Conservation (phyloP, 768 basidiomycete genomes). For the Boletus speciosus region DNA sequence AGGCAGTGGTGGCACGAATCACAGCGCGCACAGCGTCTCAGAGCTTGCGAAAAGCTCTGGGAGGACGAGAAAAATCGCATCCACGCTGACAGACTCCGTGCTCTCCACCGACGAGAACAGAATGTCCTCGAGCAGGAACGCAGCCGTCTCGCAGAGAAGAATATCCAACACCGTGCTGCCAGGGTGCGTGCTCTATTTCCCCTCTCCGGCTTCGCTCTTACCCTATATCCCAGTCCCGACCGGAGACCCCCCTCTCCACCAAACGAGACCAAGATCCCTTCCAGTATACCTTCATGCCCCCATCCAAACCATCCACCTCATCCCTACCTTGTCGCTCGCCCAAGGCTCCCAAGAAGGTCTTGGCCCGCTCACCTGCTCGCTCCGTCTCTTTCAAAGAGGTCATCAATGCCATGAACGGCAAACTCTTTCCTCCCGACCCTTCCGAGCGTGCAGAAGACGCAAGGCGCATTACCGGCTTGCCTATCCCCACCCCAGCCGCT, state of each 20-base stretch:
- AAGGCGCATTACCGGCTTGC: slow-evolving; percentile 26
- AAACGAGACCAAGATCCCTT: slow-evolving; percentile 27
- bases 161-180: slow-evolving; percentile 8
- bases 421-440: slow-evolving; percentile 47
- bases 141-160: slow-evolving; percentile 17
- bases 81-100: slow-evolving; percentile 37
- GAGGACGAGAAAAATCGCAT: slow-evolving; percentile 43
- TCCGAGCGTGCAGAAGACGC: slow-evolving; percentile 33
- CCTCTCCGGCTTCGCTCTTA: slow-evolving; percentile 1
- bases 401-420: slow-evolving; percentile 53
- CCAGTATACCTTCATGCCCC: slow-evolving; percentile 34
- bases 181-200: slow-evolving; percentile 16
- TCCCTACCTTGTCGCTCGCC: slow-evolving; percentile 21
- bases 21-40: slow-evolving; percentile 39
- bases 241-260: slow-evolving; percentile 2
- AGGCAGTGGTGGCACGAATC: slow-evolving; percentile 33
- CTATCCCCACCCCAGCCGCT: slow-evolving; percentile 10
- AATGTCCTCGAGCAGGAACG: slow-evolving; percentile 27
- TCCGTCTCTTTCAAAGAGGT: slow-evolving; percentile 56
- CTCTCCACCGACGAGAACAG: slow-evolving; percentile 34
- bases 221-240: slow-evolving; percentile 13
- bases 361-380: slow-evolving; percentile 22
- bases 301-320: slow-evolving; percentile 18
- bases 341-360: slow-evolving; percentile 7
- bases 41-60: slow-evolving; percentile 48